Conservation (phyloP, 2,329 filamentous ascomycete genomes). For the Annulohypoxylon truncatum region DNA sequence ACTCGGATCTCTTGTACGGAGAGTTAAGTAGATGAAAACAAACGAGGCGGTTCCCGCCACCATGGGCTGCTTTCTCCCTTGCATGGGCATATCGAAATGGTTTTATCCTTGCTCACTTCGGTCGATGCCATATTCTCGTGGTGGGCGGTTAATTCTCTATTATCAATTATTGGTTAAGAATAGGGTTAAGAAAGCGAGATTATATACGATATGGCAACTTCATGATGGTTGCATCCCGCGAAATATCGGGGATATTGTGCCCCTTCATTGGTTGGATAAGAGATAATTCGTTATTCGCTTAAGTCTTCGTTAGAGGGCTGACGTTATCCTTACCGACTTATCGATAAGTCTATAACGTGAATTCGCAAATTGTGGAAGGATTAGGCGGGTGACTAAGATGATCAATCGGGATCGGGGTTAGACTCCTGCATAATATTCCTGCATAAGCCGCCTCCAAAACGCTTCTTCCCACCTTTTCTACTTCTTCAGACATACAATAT, state of each 20-base stretch:
- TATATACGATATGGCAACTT: not conserved
- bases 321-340: conserved; percentile 4
- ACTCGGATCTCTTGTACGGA: not conserved
- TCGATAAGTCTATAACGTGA: not conserved
- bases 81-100: not conserved
- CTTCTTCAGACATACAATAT: not conserved
- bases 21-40: not conserved
- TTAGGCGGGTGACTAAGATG: conserved; percentile 12
- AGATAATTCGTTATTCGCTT: not conserved
- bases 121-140: not conserved
- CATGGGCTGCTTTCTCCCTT: not conserved
- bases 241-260: not conserved
- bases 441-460: conserved; percentile 1
- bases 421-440: not conserved
- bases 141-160: not conserved
- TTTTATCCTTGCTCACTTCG: not conserved
- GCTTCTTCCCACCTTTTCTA: not conserved
- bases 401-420: not conserved
- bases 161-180: not conserved
- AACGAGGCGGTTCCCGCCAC: not conserved
- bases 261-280: not conserved
- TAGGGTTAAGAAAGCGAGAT: not conserved
- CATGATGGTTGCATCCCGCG: not conserved
- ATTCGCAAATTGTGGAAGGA: not conserved
- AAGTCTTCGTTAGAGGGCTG: not conserved